Evolutionary conservation across 1,284 basidiomycete genomes (phyloP).

Genomic region (Cutaneotrichosporon cutaneum): DNA sequence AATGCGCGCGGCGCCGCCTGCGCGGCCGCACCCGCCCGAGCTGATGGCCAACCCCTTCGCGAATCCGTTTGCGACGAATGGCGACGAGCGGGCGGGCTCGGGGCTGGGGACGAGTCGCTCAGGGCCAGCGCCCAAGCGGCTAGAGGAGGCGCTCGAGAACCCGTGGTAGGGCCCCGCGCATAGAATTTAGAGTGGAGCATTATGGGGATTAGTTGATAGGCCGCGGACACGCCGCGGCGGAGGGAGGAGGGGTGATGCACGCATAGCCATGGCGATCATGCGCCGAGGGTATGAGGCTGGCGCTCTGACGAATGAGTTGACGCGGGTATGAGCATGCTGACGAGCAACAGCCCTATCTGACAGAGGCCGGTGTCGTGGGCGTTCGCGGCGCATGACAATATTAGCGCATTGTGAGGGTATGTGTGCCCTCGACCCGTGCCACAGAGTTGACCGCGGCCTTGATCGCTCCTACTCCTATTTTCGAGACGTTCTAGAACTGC

Average conservation of each 20-base stretch:
- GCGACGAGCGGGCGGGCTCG: conserved; percentile 2
- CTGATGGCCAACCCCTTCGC: conserved; percentile 29
- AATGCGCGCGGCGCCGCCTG: conserved; percentile 40
- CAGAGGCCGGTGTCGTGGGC: no score
- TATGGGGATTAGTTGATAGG: background rate
- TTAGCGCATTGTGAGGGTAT: no score
- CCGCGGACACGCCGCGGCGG: background rate
- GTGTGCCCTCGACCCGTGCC: no score
- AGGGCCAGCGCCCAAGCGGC: conserved; percentile 13
- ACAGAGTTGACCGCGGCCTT: no score
- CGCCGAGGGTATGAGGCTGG: no score
- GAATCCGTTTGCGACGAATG: conserved; percentile 17
- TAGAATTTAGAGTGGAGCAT: background rate
- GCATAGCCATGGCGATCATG: no score
- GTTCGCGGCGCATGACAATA: no score
- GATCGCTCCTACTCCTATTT: no score
- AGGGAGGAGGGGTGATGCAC: background rate
- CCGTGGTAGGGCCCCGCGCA: conserved; percentile 34
- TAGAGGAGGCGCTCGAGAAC: conserved; percentile 36
- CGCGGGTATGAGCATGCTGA: no score
- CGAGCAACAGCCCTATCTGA: no score
- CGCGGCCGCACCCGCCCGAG: conserved; percentile 47
- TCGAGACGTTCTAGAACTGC: no score
- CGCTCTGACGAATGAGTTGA: no score
- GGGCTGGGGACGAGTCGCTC: background rate